Percentiles rank a stretch among this genome's conserved stretches.
Evolutionary conservation across 345 rosid species (phyloP).

Genomic region (Linum trigynum): DNA sequence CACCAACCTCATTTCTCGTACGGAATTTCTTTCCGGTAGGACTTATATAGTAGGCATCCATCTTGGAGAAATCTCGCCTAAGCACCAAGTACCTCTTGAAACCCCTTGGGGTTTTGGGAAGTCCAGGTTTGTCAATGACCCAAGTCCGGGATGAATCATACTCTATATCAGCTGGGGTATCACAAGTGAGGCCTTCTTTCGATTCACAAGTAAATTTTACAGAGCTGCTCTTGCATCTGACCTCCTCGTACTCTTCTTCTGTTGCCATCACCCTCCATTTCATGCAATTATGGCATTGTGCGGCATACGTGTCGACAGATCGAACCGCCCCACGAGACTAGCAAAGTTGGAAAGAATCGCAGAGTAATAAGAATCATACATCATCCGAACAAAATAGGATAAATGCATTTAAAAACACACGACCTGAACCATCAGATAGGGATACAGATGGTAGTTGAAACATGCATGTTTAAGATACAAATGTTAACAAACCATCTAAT

Average conservation of each 20-base stretch:
- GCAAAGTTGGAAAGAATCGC: background rate
- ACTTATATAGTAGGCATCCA: conserved; percentile 78
- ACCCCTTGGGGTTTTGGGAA: conserved; percentile 78
- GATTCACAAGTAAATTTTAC: conserved; percentile 47
- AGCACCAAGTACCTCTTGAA: conserved; percentile 68
- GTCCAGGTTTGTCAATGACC: conserved; percentile 78
- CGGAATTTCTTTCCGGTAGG: conserved; percentile 68
- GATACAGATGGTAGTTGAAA: too few species aligned
- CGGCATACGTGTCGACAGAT: conserved; percentile 57
- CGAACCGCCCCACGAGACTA: conserved; percentile 4
- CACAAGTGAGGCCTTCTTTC: conserved; percentile 44
- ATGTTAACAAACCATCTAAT: too few species aligned
- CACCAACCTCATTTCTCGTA: conserved; percentile 47
- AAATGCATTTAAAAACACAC: too few species aligned
- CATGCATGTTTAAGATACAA: too few species aligned
- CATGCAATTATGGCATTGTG: conserved; percentile 59
- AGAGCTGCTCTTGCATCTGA: conserved; percentile 43
- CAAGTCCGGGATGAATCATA: conserved; percentile 56
- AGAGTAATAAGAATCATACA: background rate
- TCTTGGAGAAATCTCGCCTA: conserved; percentile 62
- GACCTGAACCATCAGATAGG: too few species aligned
- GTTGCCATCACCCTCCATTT: conserved; percentile 68
- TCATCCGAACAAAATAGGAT: too few species aligned
- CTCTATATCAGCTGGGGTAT: conserved; percentile 60
- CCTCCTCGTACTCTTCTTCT: conserved; percentile 63